Percentiles rank a stretch among this genome's conserved stretches.
Conservation (phyloP, 2,329 filamentous ascomycete species). For the Mycocentrospora acerina region DNA sequence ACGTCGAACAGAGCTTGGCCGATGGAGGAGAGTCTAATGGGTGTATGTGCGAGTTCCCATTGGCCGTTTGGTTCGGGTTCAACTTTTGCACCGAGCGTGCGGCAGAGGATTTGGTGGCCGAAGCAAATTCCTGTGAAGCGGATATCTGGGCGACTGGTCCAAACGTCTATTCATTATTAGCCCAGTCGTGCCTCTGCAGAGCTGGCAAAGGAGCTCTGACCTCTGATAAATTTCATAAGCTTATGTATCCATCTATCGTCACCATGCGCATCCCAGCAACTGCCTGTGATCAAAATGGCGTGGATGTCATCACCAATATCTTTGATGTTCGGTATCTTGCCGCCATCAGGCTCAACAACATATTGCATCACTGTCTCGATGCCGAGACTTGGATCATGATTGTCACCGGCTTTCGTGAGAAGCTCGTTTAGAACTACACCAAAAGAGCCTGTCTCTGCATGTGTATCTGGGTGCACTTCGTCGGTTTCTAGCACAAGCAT, state of each 20-base stretch:
- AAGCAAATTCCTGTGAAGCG: constrained; percentile 53
- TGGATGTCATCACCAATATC: constrained; percentile 51
- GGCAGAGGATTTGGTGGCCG: constrained; percentile 51
- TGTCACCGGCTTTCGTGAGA: constrained; percentile 54
- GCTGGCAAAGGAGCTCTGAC: constrained; percentile 27
- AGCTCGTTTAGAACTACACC: constrained; percentile 56
- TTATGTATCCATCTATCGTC: constrained; percentile 48
- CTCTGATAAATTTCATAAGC: constrained; percentile 48
- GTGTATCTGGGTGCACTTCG: constrained; percentile 54
- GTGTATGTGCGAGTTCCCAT: constrained; percentile 51
- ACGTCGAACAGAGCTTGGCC: constrained; percentile 47
- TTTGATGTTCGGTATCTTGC: constrained; percentile 47
- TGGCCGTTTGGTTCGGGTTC: constrained; percentile 42
- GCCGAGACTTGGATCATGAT: constrained; percentile 56
- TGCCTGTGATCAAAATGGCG: constrained; percentile 51
- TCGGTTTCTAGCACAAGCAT: constrained; percentile 63
- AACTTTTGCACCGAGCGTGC: constrained; percentile 46
- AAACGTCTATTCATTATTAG: constrained; percentile 45
- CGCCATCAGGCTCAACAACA: constrained; percentile 48
- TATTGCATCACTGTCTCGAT: constrained; percentile 59
- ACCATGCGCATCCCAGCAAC: constrained; percentile 51
- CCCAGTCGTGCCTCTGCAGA: neutral
- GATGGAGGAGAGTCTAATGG: constrained; percentile 43
- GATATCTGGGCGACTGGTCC: constrained; percentile 54
- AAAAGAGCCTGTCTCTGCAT: constrained; percentile 54